phyloP scores from a whole-genome alignment of 306 rosid species.

The Pterocarpus santalinus region DNA sequence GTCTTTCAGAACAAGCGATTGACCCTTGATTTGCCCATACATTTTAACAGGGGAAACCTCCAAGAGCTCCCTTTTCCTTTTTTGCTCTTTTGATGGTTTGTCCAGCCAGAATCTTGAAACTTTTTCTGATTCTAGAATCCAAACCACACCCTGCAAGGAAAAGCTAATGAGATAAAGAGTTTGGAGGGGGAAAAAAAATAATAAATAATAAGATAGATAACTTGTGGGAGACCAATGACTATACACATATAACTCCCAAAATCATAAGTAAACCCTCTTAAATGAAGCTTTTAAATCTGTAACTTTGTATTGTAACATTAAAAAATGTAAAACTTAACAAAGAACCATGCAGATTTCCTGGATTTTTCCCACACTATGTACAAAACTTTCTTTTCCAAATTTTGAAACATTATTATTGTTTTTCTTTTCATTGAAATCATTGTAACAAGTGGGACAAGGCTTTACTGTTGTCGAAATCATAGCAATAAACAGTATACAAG shows the following conservation, averaged over 20 bases:
- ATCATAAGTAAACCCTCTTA: neutral
- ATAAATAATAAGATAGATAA: neutral
- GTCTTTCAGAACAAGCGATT: constrained; percentile 59
- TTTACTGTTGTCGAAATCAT: neutral
- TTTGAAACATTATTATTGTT: neutral
- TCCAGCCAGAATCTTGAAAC: constrained; percentile 53
- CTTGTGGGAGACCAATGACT: neutral
- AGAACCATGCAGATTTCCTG: neutral
- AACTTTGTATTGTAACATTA: neutral
- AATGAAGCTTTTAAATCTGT: neutral
- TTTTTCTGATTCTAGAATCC: constrained; percentile 80
- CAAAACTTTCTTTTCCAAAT: neutral
- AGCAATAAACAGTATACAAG: neutral
- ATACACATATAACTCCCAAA: neutral
- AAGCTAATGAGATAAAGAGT: constrained; percentile 32
- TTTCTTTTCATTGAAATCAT: neutral
- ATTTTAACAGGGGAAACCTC: constrained; percentile 81
- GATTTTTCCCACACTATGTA: neutral
- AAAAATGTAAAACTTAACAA: constrained; percentile 4
- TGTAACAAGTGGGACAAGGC: neutral
- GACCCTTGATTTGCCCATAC: constrained; percentile 69
- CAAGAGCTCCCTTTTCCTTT: constrained; percentile 60
- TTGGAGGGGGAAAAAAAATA: neutral
- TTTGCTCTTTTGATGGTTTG: constrained; percentile 58
- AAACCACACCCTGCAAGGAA: constrained; percentile 77